phyloP scores from a whole-genome alignment of 768 basidiomycete species.

The Mycena pura region DNA sequence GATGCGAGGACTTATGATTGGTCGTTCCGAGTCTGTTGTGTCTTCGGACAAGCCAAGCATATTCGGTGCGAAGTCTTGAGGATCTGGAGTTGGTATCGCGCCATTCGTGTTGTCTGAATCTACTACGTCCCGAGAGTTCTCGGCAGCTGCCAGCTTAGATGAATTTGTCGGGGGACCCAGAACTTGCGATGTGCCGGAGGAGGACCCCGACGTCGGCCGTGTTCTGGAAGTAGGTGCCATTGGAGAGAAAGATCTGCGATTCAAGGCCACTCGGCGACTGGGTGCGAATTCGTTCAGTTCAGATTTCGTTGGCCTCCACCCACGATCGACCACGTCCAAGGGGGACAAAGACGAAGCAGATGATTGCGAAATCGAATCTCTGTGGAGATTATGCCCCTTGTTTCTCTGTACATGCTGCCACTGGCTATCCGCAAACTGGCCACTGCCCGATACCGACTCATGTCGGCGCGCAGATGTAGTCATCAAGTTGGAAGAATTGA shows the following conservation, averaged over 20 bases:
- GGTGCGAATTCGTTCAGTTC: slow-evolving; percentile 54
- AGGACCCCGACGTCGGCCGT: slow-evolving; percentile 47
- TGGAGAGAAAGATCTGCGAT: slow-evolving; percentile 73
- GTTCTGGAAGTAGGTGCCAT: slow-evolving; percentile 65
- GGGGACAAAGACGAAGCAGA: slow-evolving; percentile 69
- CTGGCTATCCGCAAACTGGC: slow-evolving; percentile 44
- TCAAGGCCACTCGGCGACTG: slow-evolving; percentile 68
- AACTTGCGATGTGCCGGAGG: slow-evolving; percentile 50
- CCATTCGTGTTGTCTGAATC: slow-evolving; percentile 10
- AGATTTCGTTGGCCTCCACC: slow-evolving; percentile 45
- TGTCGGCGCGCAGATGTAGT: slow-evolving; percentile 36
- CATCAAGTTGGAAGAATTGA: slow-evolving; percentile 58
- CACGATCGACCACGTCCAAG: slow-evolving; percentile 51
- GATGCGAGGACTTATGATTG: slow-evolving; percentile 49
- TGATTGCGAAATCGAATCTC: slow-evolving; percentile 68
- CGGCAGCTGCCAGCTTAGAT: slow-evolving; percentile 24
- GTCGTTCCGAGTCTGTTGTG: slow-evolving; percentile 59
- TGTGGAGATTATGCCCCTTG: slow-evolving; percentile 47
- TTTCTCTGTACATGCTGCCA: slow-evolving; percentile 58
- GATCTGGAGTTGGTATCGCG: neutral
- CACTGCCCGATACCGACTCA: slow-evolving; percentile 43
- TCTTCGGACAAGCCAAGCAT: slow-evolving; percentile 37
- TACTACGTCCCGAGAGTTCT: neutral
- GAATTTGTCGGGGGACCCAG: slow-evolving; percentile 40
- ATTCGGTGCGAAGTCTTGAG: too few relatives aligned